Evolutionary conservation across 495 filamentous ascomycete species (phyloP).

Genomic region (Opeltia flavorubescens): DNA sequence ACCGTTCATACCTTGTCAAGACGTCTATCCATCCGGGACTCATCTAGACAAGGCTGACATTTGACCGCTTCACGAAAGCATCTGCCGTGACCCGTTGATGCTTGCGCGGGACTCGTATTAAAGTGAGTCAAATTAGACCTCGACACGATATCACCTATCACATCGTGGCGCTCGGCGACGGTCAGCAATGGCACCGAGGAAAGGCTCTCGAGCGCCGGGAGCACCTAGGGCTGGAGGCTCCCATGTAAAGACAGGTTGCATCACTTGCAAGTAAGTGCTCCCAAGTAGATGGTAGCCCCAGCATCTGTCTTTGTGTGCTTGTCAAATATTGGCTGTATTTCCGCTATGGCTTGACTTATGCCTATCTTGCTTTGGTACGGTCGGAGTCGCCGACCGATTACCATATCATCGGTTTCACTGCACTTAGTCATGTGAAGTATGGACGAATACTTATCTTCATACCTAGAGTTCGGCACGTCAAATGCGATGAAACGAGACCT

Average conservation of each 20-base stretch:
- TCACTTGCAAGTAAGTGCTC: constrained; percentile 36
- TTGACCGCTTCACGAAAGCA: too few species aligned
- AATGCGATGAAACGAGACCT: constrained; percentile 50
- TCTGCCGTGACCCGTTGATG: too few species aligned
- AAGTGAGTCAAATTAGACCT: not conserved
- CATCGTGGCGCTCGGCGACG: not conserved
- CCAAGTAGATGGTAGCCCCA: not conserved
- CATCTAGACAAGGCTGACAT: too few species aligned
- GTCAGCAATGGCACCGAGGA: not conserved
- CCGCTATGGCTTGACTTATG: not conserved
- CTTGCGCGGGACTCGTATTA: too few species aligned
- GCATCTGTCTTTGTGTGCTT: constrained; percentile 1
- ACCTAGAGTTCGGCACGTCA: constrained; percentile 37
- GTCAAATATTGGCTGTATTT: not conserved
- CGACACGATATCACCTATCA: not conserved
- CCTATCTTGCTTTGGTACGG: not conserved
- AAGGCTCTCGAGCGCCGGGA: not conserved
- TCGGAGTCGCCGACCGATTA: not conserved
- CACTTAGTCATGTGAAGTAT: not conserved
- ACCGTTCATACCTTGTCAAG: too few species aligned
- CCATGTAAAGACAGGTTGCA: constrained; percentile 34
- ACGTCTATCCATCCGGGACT: too few species aligned
- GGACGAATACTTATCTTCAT: not conserved
- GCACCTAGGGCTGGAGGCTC: constrained; percentile 5
- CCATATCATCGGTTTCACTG: not conserved